Conservation (phyloP, 306 rosid genomes). For the Senna siamea region DNA sequence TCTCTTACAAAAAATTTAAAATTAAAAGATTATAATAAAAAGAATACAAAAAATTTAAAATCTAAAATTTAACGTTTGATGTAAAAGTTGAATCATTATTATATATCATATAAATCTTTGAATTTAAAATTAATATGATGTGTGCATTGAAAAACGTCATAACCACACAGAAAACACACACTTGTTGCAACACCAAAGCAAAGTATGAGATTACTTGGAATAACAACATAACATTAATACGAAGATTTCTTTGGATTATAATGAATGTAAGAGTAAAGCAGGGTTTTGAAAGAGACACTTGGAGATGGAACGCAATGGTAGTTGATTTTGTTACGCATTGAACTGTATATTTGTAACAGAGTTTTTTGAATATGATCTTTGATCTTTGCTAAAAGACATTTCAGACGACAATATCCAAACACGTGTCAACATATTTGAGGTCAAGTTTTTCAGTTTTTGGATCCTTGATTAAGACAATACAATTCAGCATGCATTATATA, state of each 20-base stretch:
- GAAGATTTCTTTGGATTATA: background rate
- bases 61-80: too few species aligned
- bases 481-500: too few species aligned
- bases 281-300: conserved; percentile 2
- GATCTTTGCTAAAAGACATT: background rate
- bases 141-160: too few species aligned
- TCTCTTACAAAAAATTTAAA: too few species aligned
- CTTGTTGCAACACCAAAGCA: background rate
- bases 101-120: too few species aligned
- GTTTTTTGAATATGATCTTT: background rate
- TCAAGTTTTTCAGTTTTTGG: background rate
- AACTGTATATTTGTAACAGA: background rate
- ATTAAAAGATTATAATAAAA: too few species aligned
- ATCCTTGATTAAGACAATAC: background rate
- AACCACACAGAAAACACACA: too few species aligned
- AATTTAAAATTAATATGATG: too few species aligned
- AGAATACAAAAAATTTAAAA: too few species aligned
- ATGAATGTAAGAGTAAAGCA: background rate
- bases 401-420: background rate
- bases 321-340: conserved; percentile 3
- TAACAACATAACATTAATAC: background rate
- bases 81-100: too few species aligned
- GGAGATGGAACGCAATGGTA: background rate
- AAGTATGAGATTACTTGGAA: background rate
- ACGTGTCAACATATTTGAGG: conserved; percentile 21